Evolutionary conservation across 805 yeast genomes (phyloP).

Genomic region (Hermanozyma aechmeae): DNA sequence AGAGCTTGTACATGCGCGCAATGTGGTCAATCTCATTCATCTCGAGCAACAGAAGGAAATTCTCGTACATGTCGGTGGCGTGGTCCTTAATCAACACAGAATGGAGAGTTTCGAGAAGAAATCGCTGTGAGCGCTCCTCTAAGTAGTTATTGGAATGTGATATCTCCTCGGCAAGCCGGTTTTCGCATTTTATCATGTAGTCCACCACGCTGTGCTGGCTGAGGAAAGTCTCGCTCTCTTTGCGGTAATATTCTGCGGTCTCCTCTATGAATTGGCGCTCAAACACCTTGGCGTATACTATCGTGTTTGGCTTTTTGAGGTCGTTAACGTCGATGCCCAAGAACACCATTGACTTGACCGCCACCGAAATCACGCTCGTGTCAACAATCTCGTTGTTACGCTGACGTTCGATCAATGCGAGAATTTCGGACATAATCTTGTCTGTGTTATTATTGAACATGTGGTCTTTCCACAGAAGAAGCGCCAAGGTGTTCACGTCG

Average conservation of each 20-base stretch:
- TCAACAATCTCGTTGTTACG: slow-evolving; percentile 72
- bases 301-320: slow-evolving; percentile 72
- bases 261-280: slow-evolving; percentile 69
- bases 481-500: slow-evolving; percentile 83
- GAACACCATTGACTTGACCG: slow-evolving; percentile 79
- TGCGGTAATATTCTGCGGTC: slow-evolving; percentile 56
- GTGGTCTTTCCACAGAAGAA: slow-evolving; percentile 79
- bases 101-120: slow-evolving; percentile 69
- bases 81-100: slow-evolving; percentile 70
- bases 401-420: slow-evolving; percentile 67
- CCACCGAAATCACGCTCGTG: slow-evolving; percentile 54
- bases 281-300: slow-evolving; percentile 72
- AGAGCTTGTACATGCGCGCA: slow-evolving; percentile 63
- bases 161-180: slow-evolving; percentile 75
- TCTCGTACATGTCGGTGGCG: slow-evolving; percentile 64
- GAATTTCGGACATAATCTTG: slow-evolving; percentile 56
- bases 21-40: slow-evolving; percentile 66
- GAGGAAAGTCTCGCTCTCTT: slow-evolving; percentile 61
- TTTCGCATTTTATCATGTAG: slow-evolving; percentile 80
- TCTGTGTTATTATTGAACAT: slow-evolving; percentile 64
- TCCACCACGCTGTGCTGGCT: slow-evolving; percentile 76
- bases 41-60: slow-evolving; percentile 66
- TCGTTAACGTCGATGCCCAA: slow-evolving; percentile 89
- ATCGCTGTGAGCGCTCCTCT: slow-evolving; percentile 77
- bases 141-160: slow-evolving; percentile 68